phyloP scores from a whole-genome alignment of 352 stramenopile species.

The Pythium plurisporium region DNA sequence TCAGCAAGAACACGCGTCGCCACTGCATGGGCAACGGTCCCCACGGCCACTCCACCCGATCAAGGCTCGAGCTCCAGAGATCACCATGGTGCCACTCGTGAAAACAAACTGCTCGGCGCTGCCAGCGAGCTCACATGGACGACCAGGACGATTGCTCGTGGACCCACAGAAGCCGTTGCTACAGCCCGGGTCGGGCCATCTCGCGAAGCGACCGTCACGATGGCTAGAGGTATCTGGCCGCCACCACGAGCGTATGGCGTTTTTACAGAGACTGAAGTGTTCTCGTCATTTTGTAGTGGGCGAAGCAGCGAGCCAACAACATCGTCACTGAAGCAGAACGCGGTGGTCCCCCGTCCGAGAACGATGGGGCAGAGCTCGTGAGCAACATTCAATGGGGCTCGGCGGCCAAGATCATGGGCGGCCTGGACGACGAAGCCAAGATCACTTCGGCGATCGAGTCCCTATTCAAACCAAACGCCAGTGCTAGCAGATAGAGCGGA shows the following conservation, averaged over 20 bases:
- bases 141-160: not conserved
- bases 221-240: too few relatives aligned
- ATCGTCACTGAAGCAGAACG: constrained; percentile 30
- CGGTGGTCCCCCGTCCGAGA: not conserved
- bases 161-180: not conserved
- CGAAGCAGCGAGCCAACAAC: constrained; percentile 32
- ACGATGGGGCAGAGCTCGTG: not conserved
- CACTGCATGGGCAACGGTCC: constrained; percentile 36
- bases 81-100: constrained; percentile 1
- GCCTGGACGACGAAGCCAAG: constrained; percentile 39
- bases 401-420: constrained; percentile 55
- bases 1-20: constrained; percentile 29
- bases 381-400: constrained; percentile 63
- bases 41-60: constrained; percentile 9
- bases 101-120: constrained; percentile 10
- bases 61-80: not conserved
- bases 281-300: constrained; percentile 58
- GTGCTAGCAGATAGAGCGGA: too few relatives aligned
- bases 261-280: too few relatives aligned
- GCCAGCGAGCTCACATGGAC: not conserved
- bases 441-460: constrained; percentile 55
- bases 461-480: constrained; percentile 39
- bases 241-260: too few relatives aligned
- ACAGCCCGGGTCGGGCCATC: not conserved
- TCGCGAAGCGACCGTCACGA: not conserved